These are phyloP conservation scores for Rubus idaeus DNA, from an alignment of 306 rosid genomes.

Conservation along the genomic window DNA sequence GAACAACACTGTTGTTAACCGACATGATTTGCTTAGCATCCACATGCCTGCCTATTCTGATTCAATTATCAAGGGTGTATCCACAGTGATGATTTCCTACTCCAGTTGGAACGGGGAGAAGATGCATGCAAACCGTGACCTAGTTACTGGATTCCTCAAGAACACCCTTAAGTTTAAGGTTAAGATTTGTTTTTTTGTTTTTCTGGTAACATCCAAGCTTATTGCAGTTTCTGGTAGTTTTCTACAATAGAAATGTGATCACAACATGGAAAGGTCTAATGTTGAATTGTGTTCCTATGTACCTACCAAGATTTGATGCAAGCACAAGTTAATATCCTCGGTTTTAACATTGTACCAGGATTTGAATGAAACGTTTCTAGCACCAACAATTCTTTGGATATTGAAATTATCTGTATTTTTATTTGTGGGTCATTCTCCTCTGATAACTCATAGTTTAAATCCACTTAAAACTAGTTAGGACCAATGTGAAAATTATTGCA, in stretches of 20 bases:
- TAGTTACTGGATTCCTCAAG: slow-evolving; percentile 71
- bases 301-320: background rate
- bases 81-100: slow-evolving; percentile 87
- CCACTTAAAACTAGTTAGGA: background rate
- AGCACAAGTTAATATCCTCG: background rate
- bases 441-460: background rate
- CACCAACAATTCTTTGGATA: background rate
- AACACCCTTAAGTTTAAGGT: slow-evolving; percentile 88
- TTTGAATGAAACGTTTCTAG: slow-evolving; percentile 1
- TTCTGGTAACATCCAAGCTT: slow-evolving; percentile 15
- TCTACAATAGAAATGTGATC: background rate
- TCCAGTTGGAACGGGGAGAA: slow-evolving; percentile 94
- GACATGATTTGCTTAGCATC: slow-evolving; percentile 76
- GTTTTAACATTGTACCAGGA: background rate
- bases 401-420: background rate
- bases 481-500: background rate
- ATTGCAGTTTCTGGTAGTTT: slow-evolving; percentile 1
- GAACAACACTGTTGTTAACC: slow-evolving; percentile 62
- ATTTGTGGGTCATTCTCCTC: background rate
- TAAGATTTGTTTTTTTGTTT: background rate
- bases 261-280: background rate
- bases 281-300: slow-evolving; percentile 4
- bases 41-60: slow-evolving; percentile 96
- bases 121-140: slow-evolving; percentile 87
- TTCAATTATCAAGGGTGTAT: slow-evolving; percentile 80